Conservation (phyloP, 2,329 filamentous ascomycete species). For the Botrytis fragariae region DNA sequence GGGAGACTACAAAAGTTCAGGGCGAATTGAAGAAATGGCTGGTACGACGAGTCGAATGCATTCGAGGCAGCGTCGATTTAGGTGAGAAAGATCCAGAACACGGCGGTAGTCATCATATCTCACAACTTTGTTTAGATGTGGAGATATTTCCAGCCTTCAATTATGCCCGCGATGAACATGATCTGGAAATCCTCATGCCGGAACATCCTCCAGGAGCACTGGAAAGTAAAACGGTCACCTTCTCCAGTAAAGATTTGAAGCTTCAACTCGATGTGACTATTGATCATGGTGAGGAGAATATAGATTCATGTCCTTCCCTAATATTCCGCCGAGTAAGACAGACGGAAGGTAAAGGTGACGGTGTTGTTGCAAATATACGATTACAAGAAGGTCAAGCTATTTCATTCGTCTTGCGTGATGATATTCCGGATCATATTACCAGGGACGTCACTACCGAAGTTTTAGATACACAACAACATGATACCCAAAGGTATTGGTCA, state of each 20-base stretch:
- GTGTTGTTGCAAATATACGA: slow-evolving; percentile 58
- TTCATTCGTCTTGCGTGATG: slow-evolving; percentile 66
- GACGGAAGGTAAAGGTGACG: slow-evolving; percentile 56
- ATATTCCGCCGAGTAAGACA: slow-evolving; percentile 54
- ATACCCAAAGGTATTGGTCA: slow-evolving; percentile 70
- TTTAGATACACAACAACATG: slow-evolving; percentile 62
- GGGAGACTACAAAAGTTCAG: slow-evolving; percentile 53
- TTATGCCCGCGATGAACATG: slow-evolving; percentile 64
- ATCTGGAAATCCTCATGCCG: slow-evolving; percentile 52
- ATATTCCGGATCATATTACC: slow-evolving; percentile 56
- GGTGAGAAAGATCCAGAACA: slow-evolving; percentile 40
- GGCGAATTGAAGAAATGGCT: slow-evolving; percentile 69
- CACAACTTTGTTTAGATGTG: slow-evolving; percentile 47
- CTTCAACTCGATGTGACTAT: slow-evolving; percentile 68
- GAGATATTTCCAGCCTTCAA: slow-evolving; percentile 72
- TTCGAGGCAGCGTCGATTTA: slow-evolving; percentile 63
- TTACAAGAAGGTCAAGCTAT: slow-evolving; percentile 65
- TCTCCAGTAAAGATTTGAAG: slow-evolving; percentile 56
- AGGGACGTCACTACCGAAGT: slow-evolving; percentile 56
- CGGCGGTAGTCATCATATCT: slow-evolving; percentile 1
- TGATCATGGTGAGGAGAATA: slow-evolving; percentile 54
- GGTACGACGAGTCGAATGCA: slow-evolving; percentile 69
- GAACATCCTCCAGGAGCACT: slow-evolving; percentile 42
- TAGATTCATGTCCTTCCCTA: slow-evolving; percentile 50
- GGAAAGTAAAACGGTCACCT: slow-evolving; percentile 60